phyloP scores from a whole-genome alignment of 1,139 yeast genomes.

The Saccharomyces uvarum region DNA sequence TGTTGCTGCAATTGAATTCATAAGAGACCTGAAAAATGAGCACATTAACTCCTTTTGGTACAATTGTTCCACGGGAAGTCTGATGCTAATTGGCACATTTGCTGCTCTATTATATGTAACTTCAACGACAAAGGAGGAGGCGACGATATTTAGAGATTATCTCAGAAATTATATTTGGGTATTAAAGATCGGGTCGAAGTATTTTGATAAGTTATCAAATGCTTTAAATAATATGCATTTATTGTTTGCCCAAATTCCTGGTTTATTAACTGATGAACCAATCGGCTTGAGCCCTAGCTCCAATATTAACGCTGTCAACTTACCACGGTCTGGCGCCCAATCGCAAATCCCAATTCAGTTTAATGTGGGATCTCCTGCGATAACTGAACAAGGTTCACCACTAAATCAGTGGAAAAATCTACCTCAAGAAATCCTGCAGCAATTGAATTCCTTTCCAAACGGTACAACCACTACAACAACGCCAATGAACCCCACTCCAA shows the following conservation, averaged over 20 bases:
- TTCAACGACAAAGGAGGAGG: conserved; percentile 52
- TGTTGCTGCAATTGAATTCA: conserved; percentile 74
- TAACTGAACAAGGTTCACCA: conserved; percentile 10
- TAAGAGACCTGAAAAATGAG: conserved; percentile 65
- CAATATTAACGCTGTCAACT: background rate
- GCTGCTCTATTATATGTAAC: conserved; percentile 71
- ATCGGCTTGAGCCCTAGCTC: background rate
- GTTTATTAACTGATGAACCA: conserved; percentile 44
- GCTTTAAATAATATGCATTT: conserved; percentile 64
- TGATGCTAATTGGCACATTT: conserved; percentile 77
- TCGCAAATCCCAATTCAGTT: background rate
- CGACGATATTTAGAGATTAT: conserved; percentile 55
- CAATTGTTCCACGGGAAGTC: conserved; percentile 66
- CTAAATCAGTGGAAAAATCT: conserved; percentile 11
- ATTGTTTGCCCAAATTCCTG: conserved; percentile 59
- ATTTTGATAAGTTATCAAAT: conserved; percentile 65
- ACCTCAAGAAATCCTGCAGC: conserved; percentile 20
- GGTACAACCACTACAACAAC: background rate
- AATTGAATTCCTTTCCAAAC: conserved; percentile 4
- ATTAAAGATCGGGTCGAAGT: conserved; percentile 61
- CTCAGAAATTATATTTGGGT: conserved; percentile 71
- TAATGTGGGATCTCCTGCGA: conserved; percentile 7
- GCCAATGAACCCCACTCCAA: background rate
- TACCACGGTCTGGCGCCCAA: background rate
- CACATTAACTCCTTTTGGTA: conserved; percentile 88